Base-by-base conservation (phyloP, 306 rosid genomes). In the Hippophae tibetana region DNA sequence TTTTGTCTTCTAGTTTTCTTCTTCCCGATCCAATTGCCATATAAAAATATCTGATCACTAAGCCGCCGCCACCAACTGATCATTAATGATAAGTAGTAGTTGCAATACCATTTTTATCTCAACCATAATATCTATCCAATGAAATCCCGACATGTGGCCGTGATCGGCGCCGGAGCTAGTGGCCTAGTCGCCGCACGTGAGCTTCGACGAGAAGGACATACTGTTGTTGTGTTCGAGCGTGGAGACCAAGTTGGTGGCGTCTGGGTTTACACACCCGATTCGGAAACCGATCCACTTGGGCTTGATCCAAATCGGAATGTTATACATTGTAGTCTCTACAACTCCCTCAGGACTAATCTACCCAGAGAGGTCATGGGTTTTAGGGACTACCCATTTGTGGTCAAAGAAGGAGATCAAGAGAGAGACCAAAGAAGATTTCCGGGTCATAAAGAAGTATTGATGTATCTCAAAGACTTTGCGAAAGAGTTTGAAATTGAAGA, bases 381-480 rank as follows among this genome's bases (percentile, higher is more conserved):
- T 57, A 42, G 60, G 51, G 75, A 75, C 64, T 75, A 50, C 61
- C 79, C 79, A 18, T 75, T 75, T 47, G 64, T 54, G 69, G 57
- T 56, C 45, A 63, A 9, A 44, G 44, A 57, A 11, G 73, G 57
- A n/a, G 69, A 66, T 41, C 9, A 26, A 5, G 69, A 40, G 57
- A 65, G 81, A 53, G 82, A 80, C 49, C 73, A 65, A 46, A 70
- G 82, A 68, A 76, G 79, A 67, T 80, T 72, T 49, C 85, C 85
- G 18, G 69, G 85, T 57, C 82, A 80, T 47, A 27, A 60, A 14
- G 85, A 80, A 75, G 77, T 80, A 56, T 51, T 73, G 65, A 42
- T 54, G 77, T 76, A 76, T 68, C 60, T 80, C 56, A 61, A 70
- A 54, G 82, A 80, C 14, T 80, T 80, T 26, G 67, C 77, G 1